A percentile compares a stretch with the other conserved stretches of the same genome.
Conservation (phyloP, 768 basidiomycete genomes). For the Favolaschia claudopus region DNA sequence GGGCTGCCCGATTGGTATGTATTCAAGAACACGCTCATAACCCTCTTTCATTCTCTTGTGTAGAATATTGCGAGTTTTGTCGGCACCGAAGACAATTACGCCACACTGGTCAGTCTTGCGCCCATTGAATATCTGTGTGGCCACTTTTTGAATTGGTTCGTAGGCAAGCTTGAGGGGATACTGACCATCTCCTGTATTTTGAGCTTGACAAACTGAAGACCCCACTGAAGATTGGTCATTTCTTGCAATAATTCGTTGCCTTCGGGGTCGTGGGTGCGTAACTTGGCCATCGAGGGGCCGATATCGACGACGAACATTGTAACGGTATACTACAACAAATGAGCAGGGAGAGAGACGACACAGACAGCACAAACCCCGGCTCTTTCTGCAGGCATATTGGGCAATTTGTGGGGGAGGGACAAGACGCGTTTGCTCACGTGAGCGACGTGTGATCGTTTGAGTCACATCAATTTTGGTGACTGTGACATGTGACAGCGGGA, state of each 20-base stretch:
- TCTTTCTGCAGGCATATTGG: constrained; percentile 77
- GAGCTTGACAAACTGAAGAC: constrained; percentile 86
- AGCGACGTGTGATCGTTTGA: constrained; percentile 39
- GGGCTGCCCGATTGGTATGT: constrained; percentile 72
- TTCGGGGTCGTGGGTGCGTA: constrained; percentile 61
- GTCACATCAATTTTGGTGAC: constrained; percentile 19
- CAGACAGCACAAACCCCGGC: constrained; percentile 67
- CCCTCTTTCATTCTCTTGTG: constrained; percentile 62
- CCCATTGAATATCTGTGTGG: constrained; percentile 81
- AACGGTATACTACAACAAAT: constrained; percentile 70
- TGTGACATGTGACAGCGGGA: constrained; percentile 33
- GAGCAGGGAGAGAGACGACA: constrained; percentile 12
- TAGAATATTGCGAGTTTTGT: constrained; percentile 75
- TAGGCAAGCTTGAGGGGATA: background rate
- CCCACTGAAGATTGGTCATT: constrained; percentile 83
- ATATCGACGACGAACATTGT: constrained; percentile 91
- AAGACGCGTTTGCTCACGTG: no score
- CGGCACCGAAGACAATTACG: constrained; percentile 87
- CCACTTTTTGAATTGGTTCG: background rate
- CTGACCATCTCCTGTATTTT: constrained; percentile 91
- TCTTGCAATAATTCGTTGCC: constrained; percentile 60
- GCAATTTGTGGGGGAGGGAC: constrained; percentile 32
- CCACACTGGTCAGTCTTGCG: constrained; percentile 95
- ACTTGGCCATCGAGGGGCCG: constrained; percentile 83
- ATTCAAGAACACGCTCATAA: constrained; percentile 78